Evolutionary conservation across 495 filamentous ascomycete genomes (phyloP).

Genomic region (Talaromyces proteolyticus): DNA sequence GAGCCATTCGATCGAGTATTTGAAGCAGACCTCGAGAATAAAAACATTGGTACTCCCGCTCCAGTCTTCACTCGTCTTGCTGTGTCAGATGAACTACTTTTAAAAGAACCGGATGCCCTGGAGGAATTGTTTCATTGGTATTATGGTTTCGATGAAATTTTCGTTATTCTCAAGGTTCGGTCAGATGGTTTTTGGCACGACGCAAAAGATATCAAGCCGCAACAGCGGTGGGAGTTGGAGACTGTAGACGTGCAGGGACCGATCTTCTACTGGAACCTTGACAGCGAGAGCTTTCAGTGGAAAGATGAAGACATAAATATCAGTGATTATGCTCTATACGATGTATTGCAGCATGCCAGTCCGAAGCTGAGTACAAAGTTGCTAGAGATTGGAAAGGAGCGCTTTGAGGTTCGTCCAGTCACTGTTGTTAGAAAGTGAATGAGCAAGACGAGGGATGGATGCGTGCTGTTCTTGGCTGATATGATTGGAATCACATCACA

Average conservation of each 20-base stretch:
- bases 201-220: neutral
- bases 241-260: neutral
- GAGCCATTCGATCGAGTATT: conserved; percentile 2
- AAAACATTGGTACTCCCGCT: neutral
- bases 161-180: neutral
- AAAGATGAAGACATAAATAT: neutral
- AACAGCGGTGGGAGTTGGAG: neutral
- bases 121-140: neutral
- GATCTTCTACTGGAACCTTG: neutral
- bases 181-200: neutral
- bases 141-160: neutral
- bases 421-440: neutral
- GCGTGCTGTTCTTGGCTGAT: neutral
- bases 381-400: neutral
- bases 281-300: neutral
- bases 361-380: neutral
- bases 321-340: neutral
- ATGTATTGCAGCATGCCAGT: neutral
- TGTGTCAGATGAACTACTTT: neutral
- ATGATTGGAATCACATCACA: neutral
- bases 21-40: neutral
- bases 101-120: neutral
- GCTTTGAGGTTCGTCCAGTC: neutral
- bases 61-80: neutral
- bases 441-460: neutral